phyloP scores from a whole-genome alignment of 805 yeast genomes.

The Ogataea corticis region DNA sequence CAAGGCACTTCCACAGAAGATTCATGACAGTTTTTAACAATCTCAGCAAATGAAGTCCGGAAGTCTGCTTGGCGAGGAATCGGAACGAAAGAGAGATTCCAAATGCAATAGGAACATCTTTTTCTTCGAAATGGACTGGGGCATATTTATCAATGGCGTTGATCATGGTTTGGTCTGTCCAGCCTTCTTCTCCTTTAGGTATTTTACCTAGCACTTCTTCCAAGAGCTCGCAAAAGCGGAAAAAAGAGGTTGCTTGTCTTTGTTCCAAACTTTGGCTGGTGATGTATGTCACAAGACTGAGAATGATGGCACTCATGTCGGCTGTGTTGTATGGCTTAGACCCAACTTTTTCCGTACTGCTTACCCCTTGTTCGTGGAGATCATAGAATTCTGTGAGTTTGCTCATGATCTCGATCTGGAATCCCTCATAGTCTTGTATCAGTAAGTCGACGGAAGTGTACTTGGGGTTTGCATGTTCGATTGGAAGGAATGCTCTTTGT shows the following conservation, averaged over 20 bases:
- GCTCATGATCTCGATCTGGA: slow-evolving; percentile 8
- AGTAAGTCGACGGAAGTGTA: slow-evolving; percentile 9
- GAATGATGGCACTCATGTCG: slow-evolving; percentile 43
- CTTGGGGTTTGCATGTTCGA: slow-evolving; percentile 41
- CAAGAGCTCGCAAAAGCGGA: slow-evolving; percentile 37
- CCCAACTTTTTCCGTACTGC: not conserved
- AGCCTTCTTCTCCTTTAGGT: slow-evolving; percentile 38
- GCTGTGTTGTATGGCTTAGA: slow-evolving; percentile 34
- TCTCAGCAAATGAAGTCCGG: slow-evolving; percentile 36
- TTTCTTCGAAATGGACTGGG: slow-evolving; percentile 13
- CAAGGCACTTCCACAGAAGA: slow-evolving; percentile 56
- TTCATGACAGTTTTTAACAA: slow-evolving; percentile 43
- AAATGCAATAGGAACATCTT: slow-evolving; percentile 38
- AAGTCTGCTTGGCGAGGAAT: slow-evolving; percentile 34
- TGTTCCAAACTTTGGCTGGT: slow-evolving; percentile 17
- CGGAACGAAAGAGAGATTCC: slow-evolving; percentile 44
- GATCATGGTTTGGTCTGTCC: slow-evolving; percentile 31
- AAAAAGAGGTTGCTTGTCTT: slow-evolving; percentile 24
- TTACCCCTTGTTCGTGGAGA: slow-evolving; percentile 2
- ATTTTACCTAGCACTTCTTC: slow-evolving; percentile 43
- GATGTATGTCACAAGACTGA: slow-evolving; percentile 34
- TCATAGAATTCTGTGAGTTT: slow-evolving; percentile 23
- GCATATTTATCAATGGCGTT: slow-evolving; percentile 32
- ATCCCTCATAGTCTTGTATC: slow-evolving; percentile 13
- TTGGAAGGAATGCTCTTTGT: slow-evolving; percentile 58